Evolutionary conservation across 2,329 filamentous ascomycete species (phyloP), one percentile per base, ranked within the genome.

Genomic region (Lanzia echinophila): DNA sequence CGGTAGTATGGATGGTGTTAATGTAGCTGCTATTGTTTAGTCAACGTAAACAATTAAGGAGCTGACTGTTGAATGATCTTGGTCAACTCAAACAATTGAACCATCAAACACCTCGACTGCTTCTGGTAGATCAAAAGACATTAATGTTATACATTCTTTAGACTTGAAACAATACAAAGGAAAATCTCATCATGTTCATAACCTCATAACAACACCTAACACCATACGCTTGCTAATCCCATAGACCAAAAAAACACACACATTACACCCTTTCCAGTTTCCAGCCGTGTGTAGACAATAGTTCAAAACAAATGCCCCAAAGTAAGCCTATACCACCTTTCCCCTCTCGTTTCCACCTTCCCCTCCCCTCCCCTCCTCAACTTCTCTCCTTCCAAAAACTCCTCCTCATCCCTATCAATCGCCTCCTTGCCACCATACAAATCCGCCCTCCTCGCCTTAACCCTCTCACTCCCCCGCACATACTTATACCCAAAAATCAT

Each of bases 401-500:
- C 58, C 42, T 75, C 75, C 67, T 85, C 82, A 58, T 84, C 79
- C 7, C 75, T 72, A 67, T 83, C 80, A 56, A 83, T 82, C 51
- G 71, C 71, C 24, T 77, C 79, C 67, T 83, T 83, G 34, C 79
- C 81, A 2, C 72, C 72, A 66, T 73, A 82, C 24, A 83, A 69
- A 69, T 83, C 79, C 0, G 76, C 80, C 38, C 72, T 67, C 44
- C 71, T 62, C 0, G 79, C 73, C 48, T 70, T 69, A n/a, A 82
- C 66, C 2, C 71, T 67, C 62, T 75, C 67, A 31, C 63, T 70
- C 58, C 71, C 70, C 43, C 69, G 73, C 46, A 64, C 56, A 41
- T 75, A 57, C 65, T 81, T 82, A 62, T 77, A 79, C 0, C 79
- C 80, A 31, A 79, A 74, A 58, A 82, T 76, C 68, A 83, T 73